Conservation (phyloP, 257 asterid genomes). For the Asclepias syriaca region DNA sequence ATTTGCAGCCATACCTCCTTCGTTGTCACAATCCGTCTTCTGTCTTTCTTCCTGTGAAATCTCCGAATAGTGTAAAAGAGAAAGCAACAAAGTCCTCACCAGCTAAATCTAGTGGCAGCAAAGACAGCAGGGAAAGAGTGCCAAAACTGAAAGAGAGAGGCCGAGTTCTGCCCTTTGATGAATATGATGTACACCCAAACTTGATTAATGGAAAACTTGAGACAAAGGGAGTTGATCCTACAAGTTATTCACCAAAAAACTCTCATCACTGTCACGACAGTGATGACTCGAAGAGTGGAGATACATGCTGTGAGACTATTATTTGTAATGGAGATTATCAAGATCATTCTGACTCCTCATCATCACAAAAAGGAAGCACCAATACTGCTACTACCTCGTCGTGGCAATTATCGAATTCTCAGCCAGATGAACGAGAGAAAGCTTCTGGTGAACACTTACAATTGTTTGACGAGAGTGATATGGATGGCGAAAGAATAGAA, state of each 20-base stretch:
- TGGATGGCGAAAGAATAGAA: slow-evolving; percentile 24
- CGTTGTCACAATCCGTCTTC: slow-evolving; percentile 63
- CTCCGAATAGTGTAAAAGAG: slow-evolving; percentile 59
- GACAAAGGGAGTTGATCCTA: slow-evolving; percentile 78
- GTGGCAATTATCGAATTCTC: slow-evolving; percentile 28
- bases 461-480: slow-evolving; percentile 27
- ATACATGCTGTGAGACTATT: slow-evolving; percentile 46
- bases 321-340: slow-evolving; percentile 39
- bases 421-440: slow-evolving; percentile 32
- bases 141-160: slow-evolving; percentile 39
- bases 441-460: slow-evolving; percentile 20
- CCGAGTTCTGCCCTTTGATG: slow-evolving; percentile 57
- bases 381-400: slow-evolving; percentile 27
- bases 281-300: slow-evolving; percentile 66
- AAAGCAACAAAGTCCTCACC: slow-evolving; percentile 49
- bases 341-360: slow-evolving; percentile 34
- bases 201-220: slow-evolving; percentile 43
- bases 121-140: slow-evolving; percentile 34
- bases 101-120: slow-evolving; percentile 36
- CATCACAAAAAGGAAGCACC: slow-evolving; percentile 40
- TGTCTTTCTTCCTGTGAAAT: slow-evolving; percentile 83
- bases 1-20: slow-evolving; percentile 83
- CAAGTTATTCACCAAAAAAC: slow-evolving; percentile 61
- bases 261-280: slow-evolving; percentile 40
- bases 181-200: slow-evolving; percentile 33